phyloP scores from a whole-genome alignment of 1,139 yeast species.

The Yamadazyma pseudoaaseri region DNA sequence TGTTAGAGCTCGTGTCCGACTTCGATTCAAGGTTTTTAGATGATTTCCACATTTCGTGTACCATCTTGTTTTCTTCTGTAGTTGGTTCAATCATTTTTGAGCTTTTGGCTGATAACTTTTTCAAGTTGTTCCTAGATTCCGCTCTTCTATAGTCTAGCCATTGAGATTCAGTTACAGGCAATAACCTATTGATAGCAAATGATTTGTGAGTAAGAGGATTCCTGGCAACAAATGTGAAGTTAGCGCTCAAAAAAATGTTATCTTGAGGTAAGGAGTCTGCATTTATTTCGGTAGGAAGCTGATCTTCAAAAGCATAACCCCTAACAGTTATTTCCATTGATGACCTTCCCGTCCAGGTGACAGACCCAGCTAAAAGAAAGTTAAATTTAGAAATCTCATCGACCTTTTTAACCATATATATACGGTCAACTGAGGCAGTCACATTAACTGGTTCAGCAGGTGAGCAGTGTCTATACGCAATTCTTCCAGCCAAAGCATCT shows the following conservation, averaged over 20 bases:
- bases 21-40: constrained; percentile 41
- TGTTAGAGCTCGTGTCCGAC: constrained; percentile 32
- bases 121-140: constrained; percentile 82
- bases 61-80: constrained; percentile 62
- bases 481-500: constrained; percentile 86
- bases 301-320: constrained; percentile 71
- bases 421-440: constrained; percentile 91
- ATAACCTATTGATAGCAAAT: constrained; percentile 76
- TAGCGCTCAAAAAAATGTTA: constrained; percentile 73
- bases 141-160: constrained; percentile 86
- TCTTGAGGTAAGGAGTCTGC: constrained; percentile 48
- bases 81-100: constrained; percentile 70
- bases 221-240: constrained; percentile 93
- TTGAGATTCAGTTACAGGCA: constrained; percentile 72
- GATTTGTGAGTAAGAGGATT: constrained; percentile 87
- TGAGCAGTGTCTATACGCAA: constrained; percentile 80
- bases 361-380: constrained; percentile 81
- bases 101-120: constrained; percentile 71
- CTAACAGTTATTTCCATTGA: constrained; percentile 94
- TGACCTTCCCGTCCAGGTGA: constrained; percentile 91
- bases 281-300: constrained; percentile 37
- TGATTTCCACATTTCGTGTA: constrained; percentile 75
- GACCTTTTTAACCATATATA: constrained; percentile 81
- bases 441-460: constrained; percentile 94
- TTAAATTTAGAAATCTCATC: constrained; percentile 76